Conservation (phyloP, 306 rosid genomes). For the Vigna unguiculata region DNA sequence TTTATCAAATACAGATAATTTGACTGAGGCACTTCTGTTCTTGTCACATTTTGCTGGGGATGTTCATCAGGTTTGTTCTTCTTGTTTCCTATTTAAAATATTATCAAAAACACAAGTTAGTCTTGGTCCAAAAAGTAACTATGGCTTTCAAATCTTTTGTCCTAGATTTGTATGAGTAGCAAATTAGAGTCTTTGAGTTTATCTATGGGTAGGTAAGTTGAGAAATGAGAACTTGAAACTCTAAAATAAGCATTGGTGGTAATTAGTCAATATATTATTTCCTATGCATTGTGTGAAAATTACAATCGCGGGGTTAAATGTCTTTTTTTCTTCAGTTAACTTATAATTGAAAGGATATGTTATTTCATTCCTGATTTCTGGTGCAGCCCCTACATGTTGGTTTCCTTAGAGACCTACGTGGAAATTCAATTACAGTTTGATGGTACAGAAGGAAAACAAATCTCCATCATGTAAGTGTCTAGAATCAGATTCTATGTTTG, state of each 20-base stretch:
- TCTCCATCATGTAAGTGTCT: constrained; percentile 83
- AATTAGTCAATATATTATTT: constrained; percentile 9
- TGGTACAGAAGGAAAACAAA: constrained; percentile 91
- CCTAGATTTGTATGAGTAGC: constrained; percentile 4
- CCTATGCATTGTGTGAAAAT: constrained; percentile 4
- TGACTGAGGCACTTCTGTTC: constrained; percentile 95
- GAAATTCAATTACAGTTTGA: constrained; percentile 76
- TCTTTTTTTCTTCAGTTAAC: background rate
- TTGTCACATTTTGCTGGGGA: constrained; percentile 93
- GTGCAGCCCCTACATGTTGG: constrained; percentile 94
- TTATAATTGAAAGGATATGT: constrained; percentile 1
- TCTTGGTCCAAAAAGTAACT: constrained; percentile 7
- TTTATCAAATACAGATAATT: constrained; percentile 69
- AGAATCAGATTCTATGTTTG: constrained; percentile 9
- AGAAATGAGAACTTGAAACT: constrained; percentile 28
- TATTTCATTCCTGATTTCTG: constrained; percentile 38
- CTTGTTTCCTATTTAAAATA: constrained; percentile 32
- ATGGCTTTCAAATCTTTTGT: constrained; percentile 15
- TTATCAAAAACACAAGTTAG: background rate
- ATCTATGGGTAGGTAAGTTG: constrained; percentile 1
- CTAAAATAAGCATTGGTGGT: constrained; percentile 1
- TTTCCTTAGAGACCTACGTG: constrained; percentile 82
- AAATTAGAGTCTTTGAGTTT: constrained; percentile 16
- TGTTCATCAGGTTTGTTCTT: constrained; percentile 88
- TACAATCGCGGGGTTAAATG: background rate